Conservation (phyloP, 345 rosid genomes). For the Bretschneidera sinensis region DNA sequence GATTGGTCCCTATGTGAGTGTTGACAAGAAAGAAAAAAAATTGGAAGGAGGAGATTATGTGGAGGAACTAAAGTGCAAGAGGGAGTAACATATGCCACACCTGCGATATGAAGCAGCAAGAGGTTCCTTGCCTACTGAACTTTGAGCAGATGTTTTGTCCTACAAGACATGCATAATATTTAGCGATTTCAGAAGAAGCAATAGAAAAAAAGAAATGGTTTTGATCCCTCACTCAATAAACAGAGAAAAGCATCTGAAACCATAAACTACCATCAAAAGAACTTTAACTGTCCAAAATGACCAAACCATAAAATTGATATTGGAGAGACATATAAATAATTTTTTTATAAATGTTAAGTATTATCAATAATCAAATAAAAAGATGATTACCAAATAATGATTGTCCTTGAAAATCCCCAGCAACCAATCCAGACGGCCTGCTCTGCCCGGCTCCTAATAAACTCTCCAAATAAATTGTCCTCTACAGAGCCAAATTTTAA, state of each 20-base stretch:
- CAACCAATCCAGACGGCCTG: conserved; percentile 18
- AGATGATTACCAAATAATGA: conserved; percentile 25
- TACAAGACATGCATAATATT: conserved; percentile 12
- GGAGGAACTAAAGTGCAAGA: not conserved
- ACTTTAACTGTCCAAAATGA: not conserved
- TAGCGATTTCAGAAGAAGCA: not conserved
- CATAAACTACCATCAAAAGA: not conserved
- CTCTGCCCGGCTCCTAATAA: conserved; percentile 24
- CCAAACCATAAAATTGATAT: not conserved
- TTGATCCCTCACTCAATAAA: not conserved
- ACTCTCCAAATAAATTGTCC: no score
- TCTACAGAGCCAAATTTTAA: conserved; percentile 31
- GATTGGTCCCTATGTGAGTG: no score
- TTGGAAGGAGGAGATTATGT: no score
- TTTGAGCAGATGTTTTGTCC: conserved; percentile 29
- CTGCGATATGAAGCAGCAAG: conserved; percentile 47
- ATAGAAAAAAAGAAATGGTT: no score
- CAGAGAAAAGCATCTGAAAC: not conserved
- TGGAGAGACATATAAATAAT: not conserved
- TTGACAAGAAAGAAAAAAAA: no score
- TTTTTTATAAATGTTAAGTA: not conserved
- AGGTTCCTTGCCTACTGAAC: conserved; percentile 27
- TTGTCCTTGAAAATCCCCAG: conserved; percentile 15
- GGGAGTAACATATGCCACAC: conserved; percentile 24
- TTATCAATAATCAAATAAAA: not conserved